Evolutionary conservation across 2,329 filamentous ascomycete genomes (phyloP).

Genomic region (Exophiala lecanii-corni): DNA sequence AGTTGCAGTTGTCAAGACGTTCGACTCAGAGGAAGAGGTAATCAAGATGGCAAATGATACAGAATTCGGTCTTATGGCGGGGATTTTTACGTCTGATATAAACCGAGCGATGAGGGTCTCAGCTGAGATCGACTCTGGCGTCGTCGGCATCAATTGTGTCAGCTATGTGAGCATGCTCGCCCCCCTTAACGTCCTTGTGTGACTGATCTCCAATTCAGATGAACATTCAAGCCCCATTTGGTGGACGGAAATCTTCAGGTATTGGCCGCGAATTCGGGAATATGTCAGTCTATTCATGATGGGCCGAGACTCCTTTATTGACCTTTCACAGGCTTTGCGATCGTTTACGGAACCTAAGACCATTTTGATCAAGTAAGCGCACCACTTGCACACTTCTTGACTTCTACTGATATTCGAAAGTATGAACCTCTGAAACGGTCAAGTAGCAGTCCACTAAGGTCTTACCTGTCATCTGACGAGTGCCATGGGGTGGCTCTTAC

Average conservation of each 20-base stretch:
- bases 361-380: slow-evolving; percentile 11
- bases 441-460: too few relatives aligned
- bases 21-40: slow-evolving; percentile 37
- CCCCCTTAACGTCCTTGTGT: too few relatives aligned
- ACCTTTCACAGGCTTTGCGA: slow-evolving; percentile 3
- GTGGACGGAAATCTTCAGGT: slow-evolving; percentile 42
- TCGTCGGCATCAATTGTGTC: slow-evolving; percentile 66
- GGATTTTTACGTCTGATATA: slow-evolving; percentile 60
- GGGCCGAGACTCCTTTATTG: too few relatives aligned
- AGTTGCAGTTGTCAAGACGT: slow-evolving; percentile 60
- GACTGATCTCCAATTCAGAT: slow-evolving; percentile 42
- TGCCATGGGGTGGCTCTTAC: too few relatives aligned
- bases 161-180: slow-evolving; percentile 38
- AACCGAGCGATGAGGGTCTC: slow-evolving; percentile 55
- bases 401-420: too few relatives aligned
- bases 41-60: slow-evolving; percentile 37
- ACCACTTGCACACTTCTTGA: too few relatives aligned
- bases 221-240: slow-evolving; percentile 38
- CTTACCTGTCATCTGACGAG: too few relatives aligned
- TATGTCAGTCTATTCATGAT: too few relatives aligned
- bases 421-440: too few relatives aligned
- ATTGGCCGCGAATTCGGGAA: slow-evolving; percentile 49
- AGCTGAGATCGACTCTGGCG: slow-evolving; percentile 58
- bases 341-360: slow-evolving; percentile 13
- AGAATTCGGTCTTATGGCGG: slow-evolving; percentile 37